Evolutionary conservation across 805 yeast genomes (phyloP), one percentile per base, ranked within the genome.

Genomic region (Starmerella asiatica): DNA sequence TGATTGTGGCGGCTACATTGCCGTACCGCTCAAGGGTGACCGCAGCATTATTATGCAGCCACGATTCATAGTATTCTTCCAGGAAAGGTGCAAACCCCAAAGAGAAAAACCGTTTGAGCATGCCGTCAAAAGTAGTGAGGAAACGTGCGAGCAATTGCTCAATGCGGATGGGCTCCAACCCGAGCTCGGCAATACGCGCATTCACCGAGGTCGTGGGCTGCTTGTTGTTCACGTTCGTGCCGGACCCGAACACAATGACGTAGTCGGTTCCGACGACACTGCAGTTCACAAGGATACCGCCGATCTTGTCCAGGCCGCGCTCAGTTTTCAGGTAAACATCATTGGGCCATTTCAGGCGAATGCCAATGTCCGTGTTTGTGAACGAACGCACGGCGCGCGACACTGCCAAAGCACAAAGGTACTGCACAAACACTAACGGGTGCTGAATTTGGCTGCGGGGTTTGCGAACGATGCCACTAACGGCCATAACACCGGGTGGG

Each of bases 301-400:
- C 76, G 7, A 86, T 70, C 55, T 88, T 88, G 16, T 73, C 72
- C 57, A 73, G 80, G 16, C 52, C 45, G 14, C 46, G 51, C 4
- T 26, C 31, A 18, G 36, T 34, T 40, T 72, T 75, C 50, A 74
- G 56, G 55, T 83, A 91, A 12, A 91, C 62, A 58, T 91, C 99
- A 56, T 91, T 91, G 2, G 99, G 99, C 99, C 99, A 91, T 56
- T 91, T 91, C 44, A 91, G 69, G 37, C 74, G 69, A 14, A 88
- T 66, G 0, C 94, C 96, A 49, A 91, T 59, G 34, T 74, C 78
- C 17, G 74, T 76, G 55, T 77, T 83, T 0, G 81, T 84, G 51
- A 84, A 75, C 2, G 73, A 64, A 27, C 71, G 58, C 15, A 88
- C 68, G 21, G 93, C 82, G 55, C 80, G 83, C 8, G 86, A 77